Conservation (phyloP, 495 filamentous ascomycete genomes). For the Geoglossum glabrum region DNA sequence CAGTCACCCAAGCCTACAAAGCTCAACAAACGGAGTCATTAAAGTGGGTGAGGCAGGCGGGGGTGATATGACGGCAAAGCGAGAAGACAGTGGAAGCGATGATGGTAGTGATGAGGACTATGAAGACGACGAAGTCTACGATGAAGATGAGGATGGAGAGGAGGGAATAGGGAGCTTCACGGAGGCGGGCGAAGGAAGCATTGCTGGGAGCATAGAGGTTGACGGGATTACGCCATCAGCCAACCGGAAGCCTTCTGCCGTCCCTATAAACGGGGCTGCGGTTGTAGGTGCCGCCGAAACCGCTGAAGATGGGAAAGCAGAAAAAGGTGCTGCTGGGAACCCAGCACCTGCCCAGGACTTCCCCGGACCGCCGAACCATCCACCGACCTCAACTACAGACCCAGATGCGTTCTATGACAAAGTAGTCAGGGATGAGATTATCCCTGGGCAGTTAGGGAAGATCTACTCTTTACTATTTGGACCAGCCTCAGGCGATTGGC, state of each 20-base stretch:
- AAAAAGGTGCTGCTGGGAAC: constrained; percentile 5
- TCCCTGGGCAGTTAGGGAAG: constrained; percentile 79
- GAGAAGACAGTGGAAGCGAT: constrained; percentile 28
- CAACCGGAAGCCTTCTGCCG: constrained; percentile 46
- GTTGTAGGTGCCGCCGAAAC: background rate
- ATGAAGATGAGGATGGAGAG: constrained; percentile 33
- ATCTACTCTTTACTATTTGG: constrained; percentile 80
- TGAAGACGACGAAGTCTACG: constrained; percentile 30
- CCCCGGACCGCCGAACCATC: constrained; percentile 69
- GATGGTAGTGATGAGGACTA: constrained; percentile 42
- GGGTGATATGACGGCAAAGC: constrained; percentile 76
- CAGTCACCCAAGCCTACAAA: constrained; percentile 74
- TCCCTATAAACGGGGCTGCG: constrained; percentile 22
- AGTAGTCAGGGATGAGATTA: constrained; percentile 61
- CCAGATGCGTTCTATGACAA: constrained; percentile 61
- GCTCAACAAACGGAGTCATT: constrained; percentile 68
- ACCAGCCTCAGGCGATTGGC: constrained; percentile 51
- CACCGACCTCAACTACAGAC: constrained; percentile 69
- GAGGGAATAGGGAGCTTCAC: constrained; percentile 33
- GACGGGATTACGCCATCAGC: constrained; percentile 31
- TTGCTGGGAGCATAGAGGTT: constrained; percentile 36
- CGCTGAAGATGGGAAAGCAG: background rate
- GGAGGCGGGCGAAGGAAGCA: constrained; percentile 37
- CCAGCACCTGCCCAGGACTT: constrained; percentile 36
- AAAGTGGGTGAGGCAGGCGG: constrained; percentile 52